Base-by-base conservation (phyloP, 164 flowering plant genomes). In the Magnolia officinalis region DNA sequence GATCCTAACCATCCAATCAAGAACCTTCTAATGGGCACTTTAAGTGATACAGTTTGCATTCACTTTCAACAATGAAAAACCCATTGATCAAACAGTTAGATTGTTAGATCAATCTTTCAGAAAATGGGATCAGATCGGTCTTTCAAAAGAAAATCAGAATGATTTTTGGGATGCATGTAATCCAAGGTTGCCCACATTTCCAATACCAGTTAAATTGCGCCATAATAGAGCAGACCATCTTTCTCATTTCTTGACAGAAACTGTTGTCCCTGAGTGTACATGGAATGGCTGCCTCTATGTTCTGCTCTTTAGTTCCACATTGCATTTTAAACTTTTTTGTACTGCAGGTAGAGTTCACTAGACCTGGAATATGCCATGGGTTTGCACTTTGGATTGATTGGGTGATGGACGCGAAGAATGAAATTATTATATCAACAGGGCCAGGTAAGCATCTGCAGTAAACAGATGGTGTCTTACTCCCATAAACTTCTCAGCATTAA, bases 321-420 rank as follows among this genome's bases (percentile, higher is more conserved):
- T 24, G 8, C 70, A 18, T 29, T 29, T 67, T 9, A 67, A 10
- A 29, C n/a, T 55, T 51, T 51, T 63, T 11, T 66, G 21, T 74
- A 45, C 29, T 71, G 78, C 88, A 95, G 99, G 81, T 91, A 76
- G 78, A 79, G 72, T 89, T 94, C 79, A 85, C 63, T 6, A 71
- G 83, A 69, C 6, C 83, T 71, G 99, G 99, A 24, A 77, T 80
- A 20, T 96, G 98, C 82, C 98, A 96, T 82, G 99, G 94, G 65
- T 87, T 96, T 83, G 96, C 80, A 9, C 83, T 94, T 50, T 94
- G 99, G 99, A 96, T 96, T 72, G 98, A 96, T 81, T 96, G 97
- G 98, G 89, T 92, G 77, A 70, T 94, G 90, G 93, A 92, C 79
- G 79, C 76, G 2, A 86, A 88, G 61, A 78, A 83, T 72, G 80